Conservation (phyloP, 345 rosid species). For the Isatis tinctoria region DNA sequence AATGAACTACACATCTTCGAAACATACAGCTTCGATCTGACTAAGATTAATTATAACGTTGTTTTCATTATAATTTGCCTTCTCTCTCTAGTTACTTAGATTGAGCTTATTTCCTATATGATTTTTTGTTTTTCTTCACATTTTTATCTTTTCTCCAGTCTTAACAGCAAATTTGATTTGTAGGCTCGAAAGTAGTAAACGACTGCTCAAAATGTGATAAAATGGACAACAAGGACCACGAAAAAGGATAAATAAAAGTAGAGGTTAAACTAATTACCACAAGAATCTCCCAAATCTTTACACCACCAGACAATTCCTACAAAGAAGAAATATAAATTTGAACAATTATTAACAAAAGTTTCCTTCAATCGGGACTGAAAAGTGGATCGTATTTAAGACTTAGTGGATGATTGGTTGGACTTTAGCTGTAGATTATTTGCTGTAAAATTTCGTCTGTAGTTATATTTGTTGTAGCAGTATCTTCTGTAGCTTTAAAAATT, state of each 20-base stretch:
- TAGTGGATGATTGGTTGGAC: too few relatives aligned
- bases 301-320: not conserved
- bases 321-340: not conserved
- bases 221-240: not conserved
- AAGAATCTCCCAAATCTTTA: not conserved
- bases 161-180: not conserved
- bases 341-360: not conserved
- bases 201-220: not conserved
- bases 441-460: too few relatives aligned
- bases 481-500: too few relatives aligned
- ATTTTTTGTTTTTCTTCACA: not conserved
- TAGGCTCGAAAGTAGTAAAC: not conserved
- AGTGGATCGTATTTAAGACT: constrained; percentile 10
- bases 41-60: not conserved
- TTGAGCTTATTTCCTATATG: not conserved
- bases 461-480: too few relatives aligned
- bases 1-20: not conserved
- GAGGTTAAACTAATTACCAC: not conserved
- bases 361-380: not conserved
- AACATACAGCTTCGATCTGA: not conserved
- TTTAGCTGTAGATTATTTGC: too few relatives aligned
- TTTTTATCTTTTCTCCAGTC: not conserved
- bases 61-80: not conserved
- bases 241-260: not conserved
- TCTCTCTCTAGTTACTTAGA: not conserved